phyloP scores from a whole-genome alignment of 2,329 filamentous ascomycete species.

The Colletotrichum tanaceti region DNA sequence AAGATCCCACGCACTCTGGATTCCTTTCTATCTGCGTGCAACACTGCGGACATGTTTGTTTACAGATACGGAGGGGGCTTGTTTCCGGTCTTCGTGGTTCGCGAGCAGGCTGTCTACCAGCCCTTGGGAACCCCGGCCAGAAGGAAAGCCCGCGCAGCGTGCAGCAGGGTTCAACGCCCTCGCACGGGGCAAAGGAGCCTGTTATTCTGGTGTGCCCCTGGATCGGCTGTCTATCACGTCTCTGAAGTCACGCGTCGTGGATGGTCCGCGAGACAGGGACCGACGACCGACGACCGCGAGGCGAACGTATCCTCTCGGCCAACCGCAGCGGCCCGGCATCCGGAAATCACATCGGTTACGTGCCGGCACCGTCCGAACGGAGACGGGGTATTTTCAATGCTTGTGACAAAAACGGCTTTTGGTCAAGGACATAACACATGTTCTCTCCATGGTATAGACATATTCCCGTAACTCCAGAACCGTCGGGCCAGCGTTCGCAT shows the following conservation, averaged over 20 bases:
- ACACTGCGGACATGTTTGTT: no score
- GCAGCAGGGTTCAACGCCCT: background rate
- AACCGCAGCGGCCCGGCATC: background rate
- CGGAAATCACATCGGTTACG: background rate
- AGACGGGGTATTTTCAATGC: background rate
- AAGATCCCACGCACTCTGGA: no score
- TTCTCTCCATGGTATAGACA: no score
- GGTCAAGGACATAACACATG: background rate
- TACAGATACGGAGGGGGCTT: no score
- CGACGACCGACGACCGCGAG: background rate
- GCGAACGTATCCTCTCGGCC: background rate
- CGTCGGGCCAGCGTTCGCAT: background rate
- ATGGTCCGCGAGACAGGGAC: background rate
- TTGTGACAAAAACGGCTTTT: background rate
- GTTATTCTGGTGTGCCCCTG: background rate
- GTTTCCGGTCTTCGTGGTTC: background rate
- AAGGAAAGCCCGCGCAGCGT: background rate
- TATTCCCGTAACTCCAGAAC: background rate
- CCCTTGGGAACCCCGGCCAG: background rate
- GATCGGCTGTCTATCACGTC: background rate
- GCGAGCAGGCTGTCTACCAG: background rate
- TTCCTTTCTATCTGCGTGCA: no score
- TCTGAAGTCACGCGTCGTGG: background rate
- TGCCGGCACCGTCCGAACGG: no score
- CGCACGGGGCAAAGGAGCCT: no score